Conservation (phyloP, 2,329 filamentous ascomycete genomes). For the Colletotrichum neosansevieriae region DNA sequence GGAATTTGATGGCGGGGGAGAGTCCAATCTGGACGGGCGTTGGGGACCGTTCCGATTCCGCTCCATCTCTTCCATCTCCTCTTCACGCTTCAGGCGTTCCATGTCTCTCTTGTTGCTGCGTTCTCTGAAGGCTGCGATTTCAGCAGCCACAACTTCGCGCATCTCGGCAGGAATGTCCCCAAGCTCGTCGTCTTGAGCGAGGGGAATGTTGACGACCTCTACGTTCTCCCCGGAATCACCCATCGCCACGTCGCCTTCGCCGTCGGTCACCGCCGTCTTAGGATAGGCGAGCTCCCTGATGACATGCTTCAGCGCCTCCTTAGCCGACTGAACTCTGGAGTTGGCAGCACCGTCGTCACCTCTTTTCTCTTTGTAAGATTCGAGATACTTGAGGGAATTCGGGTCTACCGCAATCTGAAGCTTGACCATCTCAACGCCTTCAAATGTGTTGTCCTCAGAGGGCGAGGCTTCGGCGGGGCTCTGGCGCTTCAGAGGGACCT, state of each 20-base stretch:
- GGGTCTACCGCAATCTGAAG: slow-evolving; percentile 84
- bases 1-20: slow-evolving; percentile 72
- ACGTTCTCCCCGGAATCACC: slow-evolving; percentile 76
- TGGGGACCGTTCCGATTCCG: slow-evolving; percentile 75
- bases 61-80: slow-evolving; percentile 91
- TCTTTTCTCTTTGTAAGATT: slow-evolving; percentile 78
- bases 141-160: slow-evolving; percentile 92
- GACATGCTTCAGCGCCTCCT: slow-evolving; percentile 74
- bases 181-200: slow-evolving; percentile 90
- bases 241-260: slow-evolving; percentile 78
- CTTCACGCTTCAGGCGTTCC: slow-evolving; percentile 87
- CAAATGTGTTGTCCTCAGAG: slow-evolving; percentile 57
- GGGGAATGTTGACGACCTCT: slow-evolving; percentile 90
- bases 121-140: slow-evolving; percentile 95
- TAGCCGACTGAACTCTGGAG: slow-evolving; percentile 77
- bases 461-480: slow-evolving; percentile 58
- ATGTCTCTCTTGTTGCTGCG: slow-evolving; percentile 89
- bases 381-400: slow-evolving; percentile 85
- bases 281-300: slow-evolving; percentile 81
- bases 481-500: slow-evolving; percentile 85
- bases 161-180: slow-evolving; percentile 96
- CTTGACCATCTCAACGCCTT: slow-evolving; percentile 75
- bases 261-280: slow-evolving; percentile 63
- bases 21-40: slow-evolving; percentile 76
- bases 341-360: slow-evolving; percentile 74